Percentiles rank a stretch among this genome's conserved stretches.
Conservation (phyloP, 2,329 filamentous ascomycete species). For the Curvularia spicifera region DNA sequence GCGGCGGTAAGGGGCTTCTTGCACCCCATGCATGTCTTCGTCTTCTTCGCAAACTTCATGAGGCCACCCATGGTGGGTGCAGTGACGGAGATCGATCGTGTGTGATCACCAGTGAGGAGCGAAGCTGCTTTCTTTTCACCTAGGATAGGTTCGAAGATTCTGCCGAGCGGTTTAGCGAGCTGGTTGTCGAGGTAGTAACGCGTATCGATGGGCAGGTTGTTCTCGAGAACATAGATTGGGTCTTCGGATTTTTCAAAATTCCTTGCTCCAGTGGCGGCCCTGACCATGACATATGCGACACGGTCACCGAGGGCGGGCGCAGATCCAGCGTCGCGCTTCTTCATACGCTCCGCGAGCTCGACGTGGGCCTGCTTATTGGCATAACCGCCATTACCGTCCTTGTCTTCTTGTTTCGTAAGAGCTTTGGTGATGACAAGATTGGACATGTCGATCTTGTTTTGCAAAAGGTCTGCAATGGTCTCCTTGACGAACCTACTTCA, state of each 20-base stretch:
- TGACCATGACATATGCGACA: slow-evolving; percentile 97
- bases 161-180: slow-evolving; percentile 87
- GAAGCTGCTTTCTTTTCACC: slow-evolving; percentile 89
- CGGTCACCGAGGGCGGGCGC: slow-evolving; percentile 92
- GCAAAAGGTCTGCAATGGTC: slow-evolving; percentile 90
- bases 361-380: slow-evolving; percentile 93
- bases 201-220: slow-evolving; percentile 97
- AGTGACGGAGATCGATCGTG: slow-evolving; percentile 89
- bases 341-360: slow-evolving; percentile 94
- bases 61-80: slow-evolving; percentile 89
- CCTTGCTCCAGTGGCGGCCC: slow-evolving; percentile 85
- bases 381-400: slow-evolving; percentile 61
- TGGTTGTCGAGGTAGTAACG: slow-evolving; percentile 99
- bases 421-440: slow-evolving; percentile 99
- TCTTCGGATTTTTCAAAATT: slow-evolving; percentile 98
- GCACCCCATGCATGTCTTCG: slow-evolving; percentile 97
- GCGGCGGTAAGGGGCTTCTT: slow-evolving; percentile 90
- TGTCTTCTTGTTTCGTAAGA: slow-evolving; percentile 70
- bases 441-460: slow-evolving; percentile 98
- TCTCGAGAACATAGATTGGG: slow-evolving; percentile 93
- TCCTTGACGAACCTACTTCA: slow-evolving; percentile 84
- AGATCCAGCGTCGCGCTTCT: slow-evolving; percentile 93
- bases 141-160: slow-evolving; percentile 97
- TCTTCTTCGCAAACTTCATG: slow-evolving; percentile 99
- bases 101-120: slow-evolving; percentile 90